phyloP scores from a whole-genome alignment of 441 rosid species.

The Brassica hybrid region DNA sequence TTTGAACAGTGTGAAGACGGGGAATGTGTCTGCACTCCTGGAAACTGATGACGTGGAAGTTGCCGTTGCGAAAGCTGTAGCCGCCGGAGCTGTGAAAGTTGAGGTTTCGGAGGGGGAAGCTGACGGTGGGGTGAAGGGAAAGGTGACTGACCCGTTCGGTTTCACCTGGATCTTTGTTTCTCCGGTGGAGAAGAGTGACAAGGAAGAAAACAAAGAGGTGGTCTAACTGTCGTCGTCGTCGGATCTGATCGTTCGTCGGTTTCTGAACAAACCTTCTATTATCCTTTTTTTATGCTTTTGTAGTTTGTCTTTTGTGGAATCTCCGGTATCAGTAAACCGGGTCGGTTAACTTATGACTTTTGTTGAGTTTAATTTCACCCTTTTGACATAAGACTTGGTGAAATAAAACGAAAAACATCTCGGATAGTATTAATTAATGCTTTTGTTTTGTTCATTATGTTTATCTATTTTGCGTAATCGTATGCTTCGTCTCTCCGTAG shows the following conservation, averaged over 20 bases:
- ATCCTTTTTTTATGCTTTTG: background rate
- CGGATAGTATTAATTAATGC: conserved; percentile 10
- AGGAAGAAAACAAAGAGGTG: conserved; percentile 39
- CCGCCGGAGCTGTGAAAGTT: conserved; percentile 69
- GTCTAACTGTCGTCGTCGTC: conserved; percentile 43
- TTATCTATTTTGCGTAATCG: background rate
- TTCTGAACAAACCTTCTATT: conserved; percentile 26
- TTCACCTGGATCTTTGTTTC: conserved; percentile 66
- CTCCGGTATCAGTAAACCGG: conserved; percentile 23
- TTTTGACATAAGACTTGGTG: conserved; percentile 26
- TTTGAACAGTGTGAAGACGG: conserved; percentile 46
- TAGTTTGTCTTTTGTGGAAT: conserved; percentile 27
- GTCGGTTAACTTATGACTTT: conserved; percentile 34
- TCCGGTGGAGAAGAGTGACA: conserved; percentile 43
- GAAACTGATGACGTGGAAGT: conserved; percentile 72
- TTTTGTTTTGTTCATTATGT: background rate
- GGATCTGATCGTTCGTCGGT: conserved; percentile 13
- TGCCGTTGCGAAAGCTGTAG: conserved; percentile 66
- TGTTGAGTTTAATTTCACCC: conserved; percentile 24
- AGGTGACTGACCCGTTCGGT: conserved; percentile 84
- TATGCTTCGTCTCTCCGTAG: background rate
- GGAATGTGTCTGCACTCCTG: background rate
- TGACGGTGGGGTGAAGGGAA: conserved; percentile 59
- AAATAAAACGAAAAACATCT: conserved; percentile 1
- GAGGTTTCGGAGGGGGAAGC: conserved; percentile 49